Evolutionary conservation across 2,329 filamentous ascomycete genomes (phyloP), one percentile per base, ranked within the genome.

Genomic region (Stagonosporopsis vannaccii): DNA sequence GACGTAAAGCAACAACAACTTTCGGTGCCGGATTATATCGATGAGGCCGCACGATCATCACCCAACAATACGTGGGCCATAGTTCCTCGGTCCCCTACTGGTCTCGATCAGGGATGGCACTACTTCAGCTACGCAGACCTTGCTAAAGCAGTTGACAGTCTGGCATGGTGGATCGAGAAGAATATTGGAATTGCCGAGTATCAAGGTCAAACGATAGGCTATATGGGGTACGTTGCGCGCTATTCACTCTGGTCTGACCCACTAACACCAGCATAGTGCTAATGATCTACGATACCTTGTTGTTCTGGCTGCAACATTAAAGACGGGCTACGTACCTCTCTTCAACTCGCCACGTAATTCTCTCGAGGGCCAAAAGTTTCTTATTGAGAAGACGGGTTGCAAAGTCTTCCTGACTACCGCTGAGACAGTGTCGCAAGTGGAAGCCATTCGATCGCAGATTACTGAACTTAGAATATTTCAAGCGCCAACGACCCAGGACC

Each of bases 131-230:
- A 42, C 19, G 47, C 43, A 30, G 43, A 57, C 20, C 48, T 57
- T 20, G 47, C 54, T 12, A 39, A 37, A n/a, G 54, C 54, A 3
- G 54, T 57, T 1, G 17, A 57, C 17, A 44, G 36, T 26, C 11
- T 57, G 43, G 54, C 54, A 15, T 42, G 48, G 37, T 57, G 54
- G 54, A 48, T 57, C 19, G 54, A 57, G 22, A 40, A 44, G 15
- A 51, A 23, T 19, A 2, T 51, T 17, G 54, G 54, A 19, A 25
- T 35, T 15, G 19, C 48, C 8, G 19, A 57, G 25, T 23, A 57
- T 11, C 42, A 37, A 39, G 43, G 54, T 5, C 48, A 57, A 32
- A 51, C 48, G 6, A 51, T 57, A 23, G 54, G 47, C 11, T 57
- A 57, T 6, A 51, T 57, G 37, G 54, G 54, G 54, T 57, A 15